phyloP scores from a whole-genome alignment of 257 asterid species.

The Solanum chilense region DNA sequence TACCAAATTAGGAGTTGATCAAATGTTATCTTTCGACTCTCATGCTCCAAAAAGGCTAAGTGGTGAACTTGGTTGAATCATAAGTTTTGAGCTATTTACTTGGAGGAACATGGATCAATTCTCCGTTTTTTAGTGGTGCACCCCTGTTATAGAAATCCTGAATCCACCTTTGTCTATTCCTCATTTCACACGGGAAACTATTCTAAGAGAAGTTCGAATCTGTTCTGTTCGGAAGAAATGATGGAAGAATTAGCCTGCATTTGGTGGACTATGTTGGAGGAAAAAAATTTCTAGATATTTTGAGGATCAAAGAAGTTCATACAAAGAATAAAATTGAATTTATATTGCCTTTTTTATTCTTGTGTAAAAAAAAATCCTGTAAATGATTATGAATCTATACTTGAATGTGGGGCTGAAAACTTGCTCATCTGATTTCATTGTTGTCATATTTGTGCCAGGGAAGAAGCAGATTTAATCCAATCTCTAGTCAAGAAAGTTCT shows the following conservation, averaged over 20 bases:
- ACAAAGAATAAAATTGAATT: not conserved
- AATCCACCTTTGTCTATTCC: not conserved
- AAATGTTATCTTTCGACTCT: not conserved
- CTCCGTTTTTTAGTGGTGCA: not conserved
- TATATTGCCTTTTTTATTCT: not conserved
- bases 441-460: slow-evolving; percentile 5
- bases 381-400: not conserved
- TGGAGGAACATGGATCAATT: not conserved
- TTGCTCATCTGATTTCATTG: not conserved
- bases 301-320: not conserved
- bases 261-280: not conserved
- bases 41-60: not conserved
- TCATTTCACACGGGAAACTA: not conserved
- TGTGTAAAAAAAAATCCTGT: not conserved
- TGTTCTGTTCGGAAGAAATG: not conserved
- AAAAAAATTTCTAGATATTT: not conserved
- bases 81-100: not conserved
- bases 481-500: slow-evolving; percentile 2
- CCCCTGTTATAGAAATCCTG: not conserved
- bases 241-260: not conserved
- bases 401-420: not conserved
- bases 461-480: slow-evolving; percentile 6
- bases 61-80: not conserved
- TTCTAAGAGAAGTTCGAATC: not conserved
- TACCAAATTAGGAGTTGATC: not conserved